These are phyloP conservation scores for Solanum sparsipilum DNA, from an alignment of 257 asterid species.

Conservation along the genomic window DNA sequence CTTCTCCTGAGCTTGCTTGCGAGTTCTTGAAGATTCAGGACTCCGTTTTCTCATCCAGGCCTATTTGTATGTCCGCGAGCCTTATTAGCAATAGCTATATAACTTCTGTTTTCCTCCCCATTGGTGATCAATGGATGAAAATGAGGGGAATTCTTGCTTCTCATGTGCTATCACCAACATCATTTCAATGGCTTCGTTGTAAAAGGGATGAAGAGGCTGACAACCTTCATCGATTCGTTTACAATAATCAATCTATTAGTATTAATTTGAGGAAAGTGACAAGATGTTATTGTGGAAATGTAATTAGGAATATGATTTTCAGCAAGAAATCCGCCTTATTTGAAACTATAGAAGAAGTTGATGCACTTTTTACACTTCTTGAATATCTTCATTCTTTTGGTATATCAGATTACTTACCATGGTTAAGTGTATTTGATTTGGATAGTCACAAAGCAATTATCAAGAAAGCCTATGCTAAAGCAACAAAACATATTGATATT, in stretches of 20 bases:
- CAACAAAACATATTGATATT: neutral
- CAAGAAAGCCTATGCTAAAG: neutral
- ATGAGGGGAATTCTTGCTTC: no score
- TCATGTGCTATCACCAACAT: neutral
- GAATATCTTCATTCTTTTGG: neutral
- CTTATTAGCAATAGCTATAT: no score
- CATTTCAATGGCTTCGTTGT: neutral
- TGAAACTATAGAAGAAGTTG: neutral
- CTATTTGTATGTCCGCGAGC: no score
- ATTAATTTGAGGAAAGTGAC: neutral
- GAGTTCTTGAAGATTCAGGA: no score
- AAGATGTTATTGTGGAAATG: neutral
- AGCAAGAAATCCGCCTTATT: neutral
- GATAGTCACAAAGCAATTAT: neutral
- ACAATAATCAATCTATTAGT: neutral
- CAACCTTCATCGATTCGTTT: neutral
- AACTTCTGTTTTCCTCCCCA: no score
- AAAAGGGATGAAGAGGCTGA: conserved; percentile 1
- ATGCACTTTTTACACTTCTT: no score
- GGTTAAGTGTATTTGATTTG: neutral
- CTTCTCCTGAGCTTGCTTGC: no score
- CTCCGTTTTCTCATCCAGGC: no score
- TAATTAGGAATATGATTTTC: neutral
- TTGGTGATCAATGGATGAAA: no score
- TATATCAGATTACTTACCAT: neutral